Percentiles rank a stretch among this genome's conserved stretches.
phyloP scores from a whole-genome alignment of 2,329 filamentous ascomycete species.

The Xylaria sp. region DNA sequence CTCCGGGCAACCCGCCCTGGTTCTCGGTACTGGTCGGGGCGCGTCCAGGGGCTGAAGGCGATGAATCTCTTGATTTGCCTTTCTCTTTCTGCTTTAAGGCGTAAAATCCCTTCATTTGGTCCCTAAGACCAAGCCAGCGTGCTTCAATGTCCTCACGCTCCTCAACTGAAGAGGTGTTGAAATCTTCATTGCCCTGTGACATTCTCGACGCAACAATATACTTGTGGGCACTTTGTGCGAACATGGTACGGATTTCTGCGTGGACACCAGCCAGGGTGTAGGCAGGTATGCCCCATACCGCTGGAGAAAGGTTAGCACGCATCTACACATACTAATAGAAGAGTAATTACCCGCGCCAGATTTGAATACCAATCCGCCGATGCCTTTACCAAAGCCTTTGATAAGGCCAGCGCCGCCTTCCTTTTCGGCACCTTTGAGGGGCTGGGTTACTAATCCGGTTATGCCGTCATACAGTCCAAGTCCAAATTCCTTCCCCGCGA shows the following conservation, averaged over 20 bases:
- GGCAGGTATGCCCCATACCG: conserved; percentile 77
- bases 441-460: conserved; percentile 83
- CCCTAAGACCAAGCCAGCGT: conserved; percentile 71
- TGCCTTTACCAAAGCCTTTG: conserved; percentile 84
- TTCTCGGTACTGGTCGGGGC: conserved; percentile 33
- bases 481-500: conserved; percentile 82
- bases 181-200: conserved; percentile 77
- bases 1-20: conserved; percentile 48
- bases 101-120: conserved; percentile 71
- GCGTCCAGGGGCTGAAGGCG: conserved; percentile 40
- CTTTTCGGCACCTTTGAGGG: conserved; percentile 74
- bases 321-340: neutral
- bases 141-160: conserved; percentile 73
- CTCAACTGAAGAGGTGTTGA: conserved; percentile 61
- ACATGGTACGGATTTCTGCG: conserved; percentile 77
- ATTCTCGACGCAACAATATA: conserved; percentile 84
- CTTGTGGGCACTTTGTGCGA: conserved; percentile 77
- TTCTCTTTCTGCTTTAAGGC: conserved; percentile 61
- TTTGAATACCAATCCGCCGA: conserved; percentile 84
- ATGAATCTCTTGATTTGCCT: conserved; percentile 50
- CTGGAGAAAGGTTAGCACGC: conserved; percentile 50
- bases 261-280: conserved; percentile 87
- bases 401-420: conserved; percentile 72
- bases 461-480: conserved; percentile 85
- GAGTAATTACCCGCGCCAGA: conserved; percentile 75